These are phyloP conservation scores for Lecanicillium sp. DNA, from an alignment of 2,329 filamentous ascomycete genomes.

Conservation along the genomic window DNA sequence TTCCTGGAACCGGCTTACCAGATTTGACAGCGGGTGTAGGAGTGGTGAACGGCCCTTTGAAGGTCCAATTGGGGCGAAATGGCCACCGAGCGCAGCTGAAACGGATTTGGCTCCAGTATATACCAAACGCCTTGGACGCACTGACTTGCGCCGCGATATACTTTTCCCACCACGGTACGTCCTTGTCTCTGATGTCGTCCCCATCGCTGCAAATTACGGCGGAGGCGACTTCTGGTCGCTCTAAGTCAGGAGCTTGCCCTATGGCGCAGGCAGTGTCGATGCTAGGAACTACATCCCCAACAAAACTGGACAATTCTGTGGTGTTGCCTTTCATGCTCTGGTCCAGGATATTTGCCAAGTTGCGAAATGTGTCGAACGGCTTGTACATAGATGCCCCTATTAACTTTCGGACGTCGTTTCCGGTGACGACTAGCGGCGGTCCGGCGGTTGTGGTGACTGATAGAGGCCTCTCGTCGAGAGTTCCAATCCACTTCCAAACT, in stretches of 20 bases:
- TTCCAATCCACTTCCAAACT: too few species aligned
- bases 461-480: constrained; percentile 20
- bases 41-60: constrained; percentile 6
- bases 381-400: constrained; percentile 21
- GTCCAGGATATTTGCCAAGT: constrained; percentile 10
- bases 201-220: constrained; percentile 29
- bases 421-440: constrained; percentile 20
- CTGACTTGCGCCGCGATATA: constrained; percentile 20
- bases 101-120: constrained; percentile 25
- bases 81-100: constrained; percentile 30
- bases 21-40: neutral
- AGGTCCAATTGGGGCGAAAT: constrained; percentile 2
- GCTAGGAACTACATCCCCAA: constrained; percentile 11
- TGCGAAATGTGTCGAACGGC: constrained; percentile 6
- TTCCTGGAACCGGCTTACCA: constrained; percentile 8
- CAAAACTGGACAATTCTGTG: constrained; percentile 6
- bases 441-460: constrained; percentile 13
- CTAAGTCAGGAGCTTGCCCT: too few species aligned
- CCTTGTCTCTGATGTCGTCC: constrained; percentile 13
- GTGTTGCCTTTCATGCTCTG: constrained; percentile 11
- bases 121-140: constrained; percentile 23
- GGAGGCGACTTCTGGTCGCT: neutral
- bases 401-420: constrained; percentile 20
- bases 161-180: constrained; percentile 16
- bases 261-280: too few species aligned